Percentiles rank a stretch among this genome's conserved stretches.
Conservation (phyloP, 768 basidiomycete species). For the Tricholoma bakamatsutake region DNA sequence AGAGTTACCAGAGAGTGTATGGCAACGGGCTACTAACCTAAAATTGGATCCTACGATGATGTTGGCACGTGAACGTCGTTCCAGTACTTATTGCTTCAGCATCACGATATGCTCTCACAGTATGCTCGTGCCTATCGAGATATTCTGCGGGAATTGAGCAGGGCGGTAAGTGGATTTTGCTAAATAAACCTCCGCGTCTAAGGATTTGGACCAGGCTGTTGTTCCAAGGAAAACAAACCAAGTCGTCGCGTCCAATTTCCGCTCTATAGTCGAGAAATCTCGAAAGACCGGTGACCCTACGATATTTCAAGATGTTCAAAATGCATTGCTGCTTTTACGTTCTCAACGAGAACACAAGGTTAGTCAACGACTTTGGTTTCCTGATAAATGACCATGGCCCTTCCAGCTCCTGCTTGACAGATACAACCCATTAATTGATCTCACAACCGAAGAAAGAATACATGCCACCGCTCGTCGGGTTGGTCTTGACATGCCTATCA, state of each 20-base stretch:
- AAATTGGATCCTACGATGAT: neutral
- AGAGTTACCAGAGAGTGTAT: neutral
- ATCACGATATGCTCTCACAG: conserved; percentile 23
- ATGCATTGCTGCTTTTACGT: conserved; percentile 59
- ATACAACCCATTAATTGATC: conserved; percentile 82
- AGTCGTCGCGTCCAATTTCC: conserved; percentile 44
- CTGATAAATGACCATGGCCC: neutral
- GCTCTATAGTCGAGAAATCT: conserved; percentile 44
- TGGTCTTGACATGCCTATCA: conserved; percentile 76
- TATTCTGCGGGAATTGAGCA: conserved; percentile 49
- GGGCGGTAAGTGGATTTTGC: conserved; percentile 33
- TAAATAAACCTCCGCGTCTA: neutral
- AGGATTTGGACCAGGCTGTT: conserved; percentile 22
- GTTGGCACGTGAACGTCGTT: too few relatives aligned
- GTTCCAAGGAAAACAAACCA: conserved; percentile 33
- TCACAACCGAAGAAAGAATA: conserved; percentile 75
- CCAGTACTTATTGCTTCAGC: neutral
- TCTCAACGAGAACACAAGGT: conserved; percentile 79
- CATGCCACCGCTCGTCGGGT: conserved; percentile 83
- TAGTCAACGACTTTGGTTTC: conserved; percentile 7
- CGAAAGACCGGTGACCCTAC: conserved; percentile 19
- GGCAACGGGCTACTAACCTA: neutral
- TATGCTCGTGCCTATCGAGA: conserved; percentile 39
- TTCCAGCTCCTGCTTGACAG: conserved; percentile 69
- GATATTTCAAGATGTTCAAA: conserved; percentile 46